Evolutionary conservation across 306 rosid species (phyloP), one percentile per base, ranked within the genome.

Genomic region (Dryas alaskensis): DNA sequence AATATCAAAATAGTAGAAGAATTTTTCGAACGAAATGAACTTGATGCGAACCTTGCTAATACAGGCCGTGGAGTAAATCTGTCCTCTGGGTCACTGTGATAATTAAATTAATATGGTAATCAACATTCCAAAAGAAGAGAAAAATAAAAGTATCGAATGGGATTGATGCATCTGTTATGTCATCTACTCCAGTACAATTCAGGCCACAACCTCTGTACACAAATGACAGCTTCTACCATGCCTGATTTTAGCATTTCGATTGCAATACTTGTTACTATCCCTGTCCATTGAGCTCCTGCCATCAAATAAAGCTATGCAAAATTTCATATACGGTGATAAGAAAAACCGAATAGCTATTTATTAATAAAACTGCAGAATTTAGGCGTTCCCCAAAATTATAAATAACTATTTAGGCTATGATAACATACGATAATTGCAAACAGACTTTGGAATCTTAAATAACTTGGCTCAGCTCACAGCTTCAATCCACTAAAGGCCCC

Each of bases 261-360:
- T 42, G 98, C 98, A 67, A 93, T 87, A 17, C 97, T 88, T 75
- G 98, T 93, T 60, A 93, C 96, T 86, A 93, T 88, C 72, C 98
- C 98, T 22, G 98, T 93, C 98, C 98, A 91, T 42, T 93, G 98
- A 82, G 98, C 97, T 63, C 98, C 98, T 93, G 79, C 65, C 65
- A 70, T 65, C 9, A 74, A 50, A 47, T 65, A 53, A 65, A n/a
- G 40, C 3, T 2, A 64, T 9, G 50, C 64, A 76, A 52, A 64
- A 22, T 48, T 5, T 45, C 9, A 73, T 61, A 22, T 44, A 53
- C 52, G 43, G 4, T 6, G 11, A 40, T 17, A 6, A 17, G 9
- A 6, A 43, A 70, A 54, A 55, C 9, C 39, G 42, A 57, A 42
- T 14, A 31, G 37, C 37, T 31, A 2, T 31, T 31, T 31, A 31